Evolutionary conservation across 1,284 basidiomycete genomes (phyloP), one percentile per base, ranked within the genome.

Genomic region (Stereum hirsutum): DNA sequence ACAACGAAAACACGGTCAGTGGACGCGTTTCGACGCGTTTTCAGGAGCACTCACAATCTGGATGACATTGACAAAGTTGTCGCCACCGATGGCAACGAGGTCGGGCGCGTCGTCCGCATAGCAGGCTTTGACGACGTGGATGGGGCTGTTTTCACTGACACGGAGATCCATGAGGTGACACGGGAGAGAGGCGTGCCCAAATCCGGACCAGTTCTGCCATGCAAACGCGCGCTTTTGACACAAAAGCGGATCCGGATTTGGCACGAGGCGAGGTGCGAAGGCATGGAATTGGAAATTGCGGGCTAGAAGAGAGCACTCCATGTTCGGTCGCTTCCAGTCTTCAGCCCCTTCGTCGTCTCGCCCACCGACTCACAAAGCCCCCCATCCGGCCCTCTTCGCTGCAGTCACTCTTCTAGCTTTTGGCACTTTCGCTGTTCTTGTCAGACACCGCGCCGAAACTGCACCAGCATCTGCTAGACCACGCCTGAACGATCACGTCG

Each of bases 21-120:
- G 49, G 24, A n/a, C n/a, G n/a, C n/a, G n/a, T n/a, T n/a, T n/a
- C n/a, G n/a, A n/a, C n/a, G 47, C 32, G 39, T 33, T 50, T 31
- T 44, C 47, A 44, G 40, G 42, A 47, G 44, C 38, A 63, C 74
- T 58, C 59, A 81, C 81, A 43, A 84, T 66, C 41, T 74, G 68
- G 30, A 88, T 57, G 45, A 89, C 65, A 49, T 86, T 70, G 23
- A 88, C 78, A 2, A 81, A 75, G 55, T 84, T 76, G 44, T 78
- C 76, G 34, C 78, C 79, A 34, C 78, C 84, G 37, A 88, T 57
- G 27, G 86, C 85, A 39, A 89, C 54, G 24, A 89, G 64, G 57
- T 86, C 82, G 1, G 62, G 57, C 1, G 76, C 81, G 48, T 84
- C 80, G 46, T 78, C 69, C 49, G 71, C 66, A 52, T 74, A 66